A percentile compares a stretch with the other conserved stretches of the same genome.
phyloP scores from a whole-genome alignment of 1,139 yeast species.

The Taphrina communis region DNA sequence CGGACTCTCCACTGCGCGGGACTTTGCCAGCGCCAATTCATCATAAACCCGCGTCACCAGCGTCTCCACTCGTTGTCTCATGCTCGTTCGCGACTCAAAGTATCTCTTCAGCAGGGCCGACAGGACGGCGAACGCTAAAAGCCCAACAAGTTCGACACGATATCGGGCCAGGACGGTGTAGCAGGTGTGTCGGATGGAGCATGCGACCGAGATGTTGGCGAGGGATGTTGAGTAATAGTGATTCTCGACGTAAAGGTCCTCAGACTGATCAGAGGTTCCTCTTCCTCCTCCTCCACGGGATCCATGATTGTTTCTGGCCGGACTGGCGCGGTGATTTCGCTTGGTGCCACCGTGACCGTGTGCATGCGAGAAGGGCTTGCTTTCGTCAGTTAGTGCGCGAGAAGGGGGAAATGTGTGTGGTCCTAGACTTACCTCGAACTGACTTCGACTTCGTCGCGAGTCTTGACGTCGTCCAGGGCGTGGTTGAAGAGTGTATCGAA shows the following conservation, averaged over 20 bases:
- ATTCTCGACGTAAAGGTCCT: constrained; percentile 40
- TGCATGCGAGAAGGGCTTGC: constrained; percentile 31
- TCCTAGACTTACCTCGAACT: constrained; percentile 21
- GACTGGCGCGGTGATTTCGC: constrained; percentile 4
- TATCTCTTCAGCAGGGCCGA: constrained; percentile 20
- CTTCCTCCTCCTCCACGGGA: not conserved
- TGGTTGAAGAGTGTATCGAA: constrained; percentile 81
- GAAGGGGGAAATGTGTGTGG: not conserved
- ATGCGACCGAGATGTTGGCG: constrained; percentile 51
- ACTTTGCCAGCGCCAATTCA: constrained; percentile 24
- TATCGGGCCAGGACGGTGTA: constrained; percentile 50
- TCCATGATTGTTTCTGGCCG: constrained; percentile 5
- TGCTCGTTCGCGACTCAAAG: constrained; percentile 28
- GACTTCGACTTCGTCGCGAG: constrained; percentile 45
- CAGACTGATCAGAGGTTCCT: constrained; percentile 3
- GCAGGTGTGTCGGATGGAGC: constrained; percentile 49
- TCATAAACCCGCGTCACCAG: constrained; percentile 35
- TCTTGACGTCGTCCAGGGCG: constrained; percentile 62
- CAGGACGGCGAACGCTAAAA: constrained; percentile 24
- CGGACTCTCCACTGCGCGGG: constrained; percentile 23
- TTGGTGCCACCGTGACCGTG: constrained; percentile 17
- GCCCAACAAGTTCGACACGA: constrained; percentile 48
- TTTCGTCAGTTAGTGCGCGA: constrained; percentile 30
- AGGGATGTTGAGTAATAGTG: constrained; percentile 52
- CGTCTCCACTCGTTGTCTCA: constrained; percentile 8